Evolutionary conservation across 1,139 yeast species (phyloP).

Genomic region (Hemisphaericaspora xylanilytica): DNA sequence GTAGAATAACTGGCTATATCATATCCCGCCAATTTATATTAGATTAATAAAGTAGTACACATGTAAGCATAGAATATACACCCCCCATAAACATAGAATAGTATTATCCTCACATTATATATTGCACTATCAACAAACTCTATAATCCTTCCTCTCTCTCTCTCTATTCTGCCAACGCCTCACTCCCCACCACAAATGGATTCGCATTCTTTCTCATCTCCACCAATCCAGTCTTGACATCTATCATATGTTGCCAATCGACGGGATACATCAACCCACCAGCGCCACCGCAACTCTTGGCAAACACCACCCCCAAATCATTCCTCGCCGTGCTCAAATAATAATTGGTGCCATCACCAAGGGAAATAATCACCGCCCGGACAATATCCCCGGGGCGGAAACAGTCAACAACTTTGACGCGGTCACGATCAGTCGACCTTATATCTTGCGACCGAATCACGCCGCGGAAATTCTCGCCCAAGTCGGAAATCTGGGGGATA

Average conservation of each 20-base stretch:
- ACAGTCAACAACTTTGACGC: conserved; percentile 72
- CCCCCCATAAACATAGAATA: background rate
- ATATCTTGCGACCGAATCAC: conserved; percentile 85
- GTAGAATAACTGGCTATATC: no score
- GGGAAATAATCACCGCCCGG: conserved; percentile 73
- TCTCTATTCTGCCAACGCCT: no score
- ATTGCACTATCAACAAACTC: no score
- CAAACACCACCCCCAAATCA: conserved; percentile 92
- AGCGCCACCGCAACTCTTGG: conserved; percentile 63
- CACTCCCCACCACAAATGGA: conserved; percentile 66
- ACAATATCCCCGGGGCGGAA: conserved; percentile 93
- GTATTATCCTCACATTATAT: conserved; percentile 5
- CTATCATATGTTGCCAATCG: conserved; percentile 95
- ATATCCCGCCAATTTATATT: no score
- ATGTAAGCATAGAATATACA: background rate
- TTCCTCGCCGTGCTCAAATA: conserved; percentile 87
- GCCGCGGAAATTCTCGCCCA: conserved; percentile 92
- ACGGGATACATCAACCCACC: conserved; percentile 85
- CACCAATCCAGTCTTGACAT: conserved; percentile 66
- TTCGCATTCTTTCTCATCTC: conserved; percentile 92
- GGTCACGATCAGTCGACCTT: conserved; percentile 87
- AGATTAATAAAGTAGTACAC: background rate
- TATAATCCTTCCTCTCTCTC: no score
- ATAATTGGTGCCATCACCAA: conserved; percentile 93
- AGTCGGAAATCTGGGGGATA: conserved; percentile 53